Percentiles rank a stretch among this genome's conserved stretches.
Conservation (phyloP, 176 grass and related monocot genomes). For the Neostapfia colusana region DNA sequence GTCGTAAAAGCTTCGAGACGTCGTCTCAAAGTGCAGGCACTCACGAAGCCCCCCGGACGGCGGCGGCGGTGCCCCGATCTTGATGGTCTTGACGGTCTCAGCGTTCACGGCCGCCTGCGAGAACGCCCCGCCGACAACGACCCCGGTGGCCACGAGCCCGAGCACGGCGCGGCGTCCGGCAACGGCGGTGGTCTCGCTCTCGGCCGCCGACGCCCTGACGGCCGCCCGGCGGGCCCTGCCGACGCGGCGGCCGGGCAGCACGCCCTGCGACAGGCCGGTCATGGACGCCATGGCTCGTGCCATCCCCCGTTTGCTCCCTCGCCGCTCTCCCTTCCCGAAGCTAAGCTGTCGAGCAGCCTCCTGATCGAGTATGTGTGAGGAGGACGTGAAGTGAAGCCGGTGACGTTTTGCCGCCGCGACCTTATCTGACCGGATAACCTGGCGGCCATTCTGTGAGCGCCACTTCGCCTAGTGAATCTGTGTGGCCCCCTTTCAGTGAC, state of each 20-base stretch:
- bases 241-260: slow-evolving; percentile 43
- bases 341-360: slow-evolving; percentile 13
- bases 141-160: slow-evolving; percentile 64
- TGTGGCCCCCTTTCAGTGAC: slow-evolving; percentile 13
- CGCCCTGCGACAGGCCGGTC: slow-evolving; percentile 74
- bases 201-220: slow-evolving; percentile 45
- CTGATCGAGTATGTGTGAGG: slow-evolving; percentile 36
- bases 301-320: slow-evolving; percentile 28
- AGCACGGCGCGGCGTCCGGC: slow-evolving; percentile 65
- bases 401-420: slow-evolving; percentile 3
- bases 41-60: slow-evolving; percentile 89
- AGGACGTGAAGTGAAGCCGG: slow-evolving; percentile 3
- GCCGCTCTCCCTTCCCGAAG: neutral
- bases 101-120: slow-evolving; percentile 59
- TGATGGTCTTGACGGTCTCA: slow-evolving; percentile 40
- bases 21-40: slow-evolving; percentile 21
- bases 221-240: slow-evolving; percentile 41
- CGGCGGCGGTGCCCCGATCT: slow-evolving; percentile 49
- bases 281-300: slow-evolving; percentile 95
- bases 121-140: slow-evolving; percentile 53
- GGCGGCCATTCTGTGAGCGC: slow-evolving; percentile 41
- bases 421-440: slow-evolving; percentile 82
- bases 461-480: slow-evolving; percentile 40
- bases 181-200: slow-evolving; percentile 47
- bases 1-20: neutral